phyloP scores from a whole-genome alignment of 108 stramenopile species.

The Nitzschia inconspicua region DNA sequence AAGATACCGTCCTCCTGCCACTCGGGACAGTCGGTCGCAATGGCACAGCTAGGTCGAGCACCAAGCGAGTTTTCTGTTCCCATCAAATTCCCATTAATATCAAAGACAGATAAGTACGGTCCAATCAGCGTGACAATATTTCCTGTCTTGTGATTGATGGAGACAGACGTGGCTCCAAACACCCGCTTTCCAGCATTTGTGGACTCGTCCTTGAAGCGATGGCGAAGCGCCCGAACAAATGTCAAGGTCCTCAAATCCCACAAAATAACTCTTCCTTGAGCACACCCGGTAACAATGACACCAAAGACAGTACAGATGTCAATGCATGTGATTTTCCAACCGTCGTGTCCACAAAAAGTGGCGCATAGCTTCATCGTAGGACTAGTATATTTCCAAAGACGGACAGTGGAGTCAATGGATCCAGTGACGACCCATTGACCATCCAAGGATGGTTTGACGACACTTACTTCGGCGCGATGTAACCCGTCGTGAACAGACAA shows the following conservation, averaged over 20 bases:
- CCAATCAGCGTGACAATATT: constrained; percentile 85
- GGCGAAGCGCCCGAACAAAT: constrained; percentile 74
- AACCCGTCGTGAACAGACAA: constrained; percentile 90
- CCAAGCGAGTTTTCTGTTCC: constrained; percentile 61
- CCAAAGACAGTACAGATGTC: constrained; percentile 84
- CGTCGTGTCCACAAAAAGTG: constrained; percentile 87
- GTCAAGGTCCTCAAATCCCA: constrained; percentile 92
- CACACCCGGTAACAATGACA: constrained; percentile 85
- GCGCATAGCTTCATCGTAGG: constrained; percentile 73
- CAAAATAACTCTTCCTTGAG: constrained; percentile 82
- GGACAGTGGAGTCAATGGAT: constrained; percentile 85
- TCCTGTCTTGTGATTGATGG: constrained; percentile 88
- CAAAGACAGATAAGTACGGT: constrained; percentile 75
- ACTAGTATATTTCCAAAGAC: constrained; percentile 83
- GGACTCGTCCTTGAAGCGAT: constrained; percentile 27
- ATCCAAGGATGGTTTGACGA: constrained; percentile 70
- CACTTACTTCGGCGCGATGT: constrained; percentile 81
- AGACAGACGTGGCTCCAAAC: constrained; percentile 64
- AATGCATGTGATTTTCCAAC: constrained; percentile 84
- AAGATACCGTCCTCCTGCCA: constrained; percentile 93
- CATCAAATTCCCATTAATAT: constrained; percentile 87
- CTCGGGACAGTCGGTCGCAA: constrained; percentile 88
- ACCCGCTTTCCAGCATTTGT: constrained; percentile 16
- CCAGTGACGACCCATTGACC: constrained; percentile 87
- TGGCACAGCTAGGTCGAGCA: constrained; percentile 72